phyloP scores from a whole-genome alignment of 1,284 basidiomycete species.

The Xerocomus amazonicus region DNA sequence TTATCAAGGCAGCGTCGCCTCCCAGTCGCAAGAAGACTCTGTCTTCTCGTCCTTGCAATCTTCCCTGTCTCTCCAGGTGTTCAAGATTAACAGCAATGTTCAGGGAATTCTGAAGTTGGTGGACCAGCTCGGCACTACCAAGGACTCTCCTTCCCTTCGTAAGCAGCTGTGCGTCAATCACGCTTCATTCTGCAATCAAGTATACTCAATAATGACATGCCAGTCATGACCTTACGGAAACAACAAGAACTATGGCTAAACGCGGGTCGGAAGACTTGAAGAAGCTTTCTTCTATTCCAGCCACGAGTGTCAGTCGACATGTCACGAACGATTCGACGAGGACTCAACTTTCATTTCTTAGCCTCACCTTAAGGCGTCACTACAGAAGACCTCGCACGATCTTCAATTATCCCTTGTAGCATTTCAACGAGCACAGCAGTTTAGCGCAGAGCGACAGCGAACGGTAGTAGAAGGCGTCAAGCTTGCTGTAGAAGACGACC shows the following conservation, averaged over 20 bases:
- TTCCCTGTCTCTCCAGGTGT: slow-evolving; percentile 89
- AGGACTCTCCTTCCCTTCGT: slow-evolving; percentile 73
- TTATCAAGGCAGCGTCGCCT: slow-evolving; percentile 36
- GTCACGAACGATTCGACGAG: not conserved
- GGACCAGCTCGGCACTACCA: slow-evolving; percentile 81
- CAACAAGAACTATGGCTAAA: slow-evolving; percentile 92
- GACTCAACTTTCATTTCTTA: slow-evolving; percentile 27
- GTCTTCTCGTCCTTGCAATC: slow-evolving; percentile 79
- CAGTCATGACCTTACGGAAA: slow-evolving; percentile 88
- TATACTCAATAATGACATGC: slow-evolving; percentile 4
- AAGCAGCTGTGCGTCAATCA: slow-evolving; percentile 66
- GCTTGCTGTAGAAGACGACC: slow-evolving; percentile 71
- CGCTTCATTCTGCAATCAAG: not conserved
- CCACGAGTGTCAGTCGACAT: slow-evolving; percentile 49
- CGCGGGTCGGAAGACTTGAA: slow-evolving; percentile 91
- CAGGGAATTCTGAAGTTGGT: slow-evolving; percentile 92
- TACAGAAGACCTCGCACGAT: slow-evolving; percentile 92
- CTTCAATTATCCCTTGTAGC: slow-evolving; percentile 85
- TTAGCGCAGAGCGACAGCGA: slow-evolving; percentile 83
- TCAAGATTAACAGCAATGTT: slow-evolving; percentile 98
- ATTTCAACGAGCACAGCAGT: slow-evolving; percentile 89
- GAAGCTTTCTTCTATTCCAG: slow-evolving; percentile 70
- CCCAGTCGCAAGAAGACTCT: slow-evolving; percentile 64
- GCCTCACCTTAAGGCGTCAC: slow-evolving; percentile 72
- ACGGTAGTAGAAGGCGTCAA: slow-evolving; percentile 81